These are phyloP conservation scores for Boechera divaricarpa DNA, from an alignment of 345 rosid genomes.

Conservation along the genomic window DNA sequence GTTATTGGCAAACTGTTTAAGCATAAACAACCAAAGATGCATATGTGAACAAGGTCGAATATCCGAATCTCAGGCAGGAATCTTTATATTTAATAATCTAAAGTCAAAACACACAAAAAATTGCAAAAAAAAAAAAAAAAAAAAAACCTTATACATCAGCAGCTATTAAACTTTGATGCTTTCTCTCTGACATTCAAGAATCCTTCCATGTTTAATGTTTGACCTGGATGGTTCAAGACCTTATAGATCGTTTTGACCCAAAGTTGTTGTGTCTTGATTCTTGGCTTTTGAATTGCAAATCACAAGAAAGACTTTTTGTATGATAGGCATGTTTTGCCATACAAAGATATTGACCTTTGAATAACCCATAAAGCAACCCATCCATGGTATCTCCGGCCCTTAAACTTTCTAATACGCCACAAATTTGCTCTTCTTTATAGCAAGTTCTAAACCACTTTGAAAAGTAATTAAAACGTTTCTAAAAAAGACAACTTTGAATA, in stretches of 20 bases:
- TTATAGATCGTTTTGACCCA: conserved; percentile 3
- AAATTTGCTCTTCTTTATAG: neutral
- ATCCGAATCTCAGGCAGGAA: conserved; percentile 35
- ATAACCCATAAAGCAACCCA: conserved; percentile 26
- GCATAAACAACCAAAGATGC: conserved; percentile 22
- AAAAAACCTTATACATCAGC: conserved; percentile 2
- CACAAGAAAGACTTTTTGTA: conserved; percentile 24
- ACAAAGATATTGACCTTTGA: conserved; percentile 37
- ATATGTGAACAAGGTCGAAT: conserved; percentile 34
- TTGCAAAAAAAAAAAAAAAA: neutral
- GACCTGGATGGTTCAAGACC: neutral
- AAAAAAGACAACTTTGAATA: conserved; percentile 28
- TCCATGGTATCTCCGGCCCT: conserved; percentile 18
- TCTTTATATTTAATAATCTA: conserved; percentile 19
- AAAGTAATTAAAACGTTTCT: conserved; percentile 27
- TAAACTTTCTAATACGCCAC: conserved; percentile 22
- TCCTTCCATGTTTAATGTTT: neutral
- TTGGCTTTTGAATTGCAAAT: conserved; percentile 29
- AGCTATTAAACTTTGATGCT: conserved; percentile 6
- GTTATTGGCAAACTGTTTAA: conserved; percentile 21
- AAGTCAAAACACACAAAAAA: conserved; percentile 39
- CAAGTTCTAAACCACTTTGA: neutral
- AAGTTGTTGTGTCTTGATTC: conserved; percentile 20
- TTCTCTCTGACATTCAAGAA: neutral
- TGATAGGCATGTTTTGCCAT: conserved; percentile 24